Evolutionary conservation across 208 protist genomes (phyloP), one percentile per base, ranked within the genome.

Genomic region (Naegleria gruberi): DNA sequence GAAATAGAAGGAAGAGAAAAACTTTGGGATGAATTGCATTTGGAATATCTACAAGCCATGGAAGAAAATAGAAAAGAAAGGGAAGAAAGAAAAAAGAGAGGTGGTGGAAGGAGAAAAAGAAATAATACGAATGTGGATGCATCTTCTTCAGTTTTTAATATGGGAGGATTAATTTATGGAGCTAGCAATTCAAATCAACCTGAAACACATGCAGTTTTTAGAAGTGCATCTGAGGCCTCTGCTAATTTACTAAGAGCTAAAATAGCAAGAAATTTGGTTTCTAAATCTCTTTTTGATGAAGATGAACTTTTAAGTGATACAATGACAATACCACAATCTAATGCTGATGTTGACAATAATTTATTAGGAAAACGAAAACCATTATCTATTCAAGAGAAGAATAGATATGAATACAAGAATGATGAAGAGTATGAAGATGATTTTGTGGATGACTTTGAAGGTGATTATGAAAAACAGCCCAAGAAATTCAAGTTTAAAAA

Each of bases 11-110:
- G 26, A 30, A 4, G 45, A 41, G 84, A 88, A 65, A 42, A 65
- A 30, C 12, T 88, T 26, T 88, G 43, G 43, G 44, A 88, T 47
- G 23, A 40, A 30, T 7, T 65, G 30, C 5, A 88, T 65, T 23
- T 19, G 30, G 84, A 88, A 42, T 55, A 46, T 43, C 8, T 88
- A 42, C 7, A 65, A 65, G 10, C n/a, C 15, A 47, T 19, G 37
- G 84, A 88, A 65, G 5, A 42, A 88, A 88, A 88, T 51, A 37
- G 30, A 42, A 40, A 65, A 41, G 84, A 88, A 41, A 85, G 46
- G 17, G 82, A 85, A 6, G 82, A 85, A 2, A 43, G 30, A 23
- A 0, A 7, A 46, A n/a, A 4, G 46, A 19, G n/a, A 77, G 65
- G 65, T 37, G 65, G 65, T 77, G 23, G 23, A 4, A 85, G 41